These are phyloP conservation scores for Spinellus fusiger DNA, from an alignment of 192 early-diverging fungal species.

Conservation along the genomic window DNA sequence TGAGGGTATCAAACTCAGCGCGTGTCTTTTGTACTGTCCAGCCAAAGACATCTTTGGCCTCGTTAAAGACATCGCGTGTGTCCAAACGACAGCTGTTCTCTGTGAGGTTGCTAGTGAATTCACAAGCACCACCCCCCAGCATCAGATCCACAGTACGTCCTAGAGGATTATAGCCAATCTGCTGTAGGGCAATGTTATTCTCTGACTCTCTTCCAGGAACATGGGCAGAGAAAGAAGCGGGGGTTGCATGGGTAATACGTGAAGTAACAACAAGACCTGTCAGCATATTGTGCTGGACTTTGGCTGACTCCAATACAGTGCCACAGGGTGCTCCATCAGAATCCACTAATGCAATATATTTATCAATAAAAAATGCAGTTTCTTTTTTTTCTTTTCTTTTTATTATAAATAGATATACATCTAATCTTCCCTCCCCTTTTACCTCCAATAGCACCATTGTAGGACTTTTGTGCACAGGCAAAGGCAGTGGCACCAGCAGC, in stretches of 20 bases:
- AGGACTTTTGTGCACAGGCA: conserved; percentile 45
- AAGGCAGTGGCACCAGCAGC: conserved; percentile 59
- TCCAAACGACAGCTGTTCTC: conserved; percentile 37
- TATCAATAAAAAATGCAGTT: not conserved
- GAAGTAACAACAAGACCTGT: conserved; percentile 55
- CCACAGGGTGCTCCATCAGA: conserved; percentile 39
- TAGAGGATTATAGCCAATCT: conserved; percentile 36
- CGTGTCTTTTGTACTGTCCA: conserved; percentile 10
- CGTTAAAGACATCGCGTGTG: conserved; percentile 33
- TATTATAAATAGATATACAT: not conserved
- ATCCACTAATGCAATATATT: conserved; percentile 17
- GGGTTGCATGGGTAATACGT: conserved; percentile 57
- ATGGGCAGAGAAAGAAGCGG: conserved; percentile 52
- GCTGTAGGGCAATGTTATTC: conserved; percentile 45
- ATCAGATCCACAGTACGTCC: conserved; percentile 40
- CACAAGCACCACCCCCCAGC: conserved; percentile 48
- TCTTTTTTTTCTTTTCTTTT: too few species aligned
- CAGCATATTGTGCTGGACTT: conserved; percentile 30
- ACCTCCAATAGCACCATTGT: conserved; percentile 50
- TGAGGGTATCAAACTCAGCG: conserved; percentile 16
- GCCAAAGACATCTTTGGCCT: conserved; percentile 6
- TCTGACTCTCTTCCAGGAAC: conserved; percentile 45
- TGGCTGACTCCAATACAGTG: conserved; percentile 57
- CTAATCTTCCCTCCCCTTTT: too few species aligned
- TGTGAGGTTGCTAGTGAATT: conserved; percentile 36